Conservation (phyloP, 177 flowering plant species). For the Vitis hybrid region DNA sequence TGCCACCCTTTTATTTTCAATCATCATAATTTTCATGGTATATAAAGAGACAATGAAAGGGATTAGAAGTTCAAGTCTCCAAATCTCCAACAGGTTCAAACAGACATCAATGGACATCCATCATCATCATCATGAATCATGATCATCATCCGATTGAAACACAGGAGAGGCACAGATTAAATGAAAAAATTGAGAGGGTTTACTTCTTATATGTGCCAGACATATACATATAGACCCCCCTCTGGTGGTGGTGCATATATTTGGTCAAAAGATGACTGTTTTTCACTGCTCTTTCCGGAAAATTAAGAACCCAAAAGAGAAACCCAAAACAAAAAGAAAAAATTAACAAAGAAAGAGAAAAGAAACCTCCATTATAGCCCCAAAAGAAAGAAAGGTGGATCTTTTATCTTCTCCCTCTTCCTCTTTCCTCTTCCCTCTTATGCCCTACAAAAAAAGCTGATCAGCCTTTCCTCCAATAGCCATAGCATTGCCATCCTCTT, state of each 20-base stretch:
- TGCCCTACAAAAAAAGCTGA: not conserved
- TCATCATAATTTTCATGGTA: too few relatives aligned
- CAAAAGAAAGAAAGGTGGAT: slow-evolving; percentile 6
- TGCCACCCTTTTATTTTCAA: too few relatives aligned
- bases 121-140: not conserved
- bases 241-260: slow-evolving; percentile 3
- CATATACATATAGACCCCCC: slow-evolving; percentile 27
- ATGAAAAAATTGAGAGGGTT: slow-evolving; percentile 14
- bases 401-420: not conserved
- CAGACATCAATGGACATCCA: not conserved
- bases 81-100: not conserved
- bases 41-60: too few relatives aligned
- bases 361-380: slow-evolving; percentile 15
- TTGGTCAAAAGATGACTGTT: slow-evolving; percentile 8
- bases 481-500: not conserved
- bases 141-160: not conserved
- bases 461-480: too few relatives aligned
- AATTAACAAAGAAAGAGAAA: slow-evolving; percentile 5
- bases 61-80: too few relatives aligned
- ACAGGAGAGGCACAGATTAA: not conserved
- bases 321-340: slow-evolving; percentile 1
- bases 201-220: slow-evolving; percentile 17
- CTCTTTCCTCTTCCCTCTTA: not conserved
- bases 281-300: slow-evolving; percentile 7
- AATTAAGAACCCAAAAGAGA: slow-evolving; percentile 2